Conservation (phyloP, 2,329 filamentous ascomycete species). For the Fusarium foetens region DNA sequence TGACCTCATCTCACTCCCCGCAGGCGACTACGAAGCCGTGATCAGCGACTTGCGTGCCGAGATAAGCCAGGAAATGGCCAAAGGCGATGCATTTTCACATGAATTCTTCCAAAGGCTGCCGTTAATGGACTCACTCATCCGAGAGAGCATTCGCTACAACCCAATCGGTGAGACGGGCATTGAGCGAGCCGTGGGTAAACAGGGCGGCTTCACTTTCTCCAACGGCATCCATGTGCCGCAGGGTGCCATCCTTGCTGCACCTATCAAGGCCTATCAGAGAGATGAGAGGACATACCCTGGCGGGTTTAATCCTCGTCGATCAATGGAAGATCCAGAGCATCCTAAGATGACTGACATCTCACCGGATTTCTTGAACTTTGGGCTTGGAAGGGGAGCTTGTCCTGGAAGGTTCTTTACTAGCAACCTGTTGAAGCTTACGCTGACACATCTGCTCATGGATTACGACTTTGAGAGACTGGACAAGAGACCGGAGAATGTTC, state of each 20-base stretch:
- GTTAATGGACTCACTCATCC: conserved; percentile 24
- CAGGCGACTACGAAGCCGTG: conserved; percentile 14
- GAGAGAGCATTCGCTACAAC: conserved; percentile 30
- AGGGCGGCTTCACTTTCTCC: conserved; percentile 31
- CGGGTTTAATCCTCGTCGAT: conserved; percentile 24
- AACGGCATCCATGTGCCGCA: conserved; percentile 31
- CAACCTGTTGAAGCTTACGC: conserved; percentile 24
- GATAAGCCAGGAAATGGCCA: conserved; percentile 9
- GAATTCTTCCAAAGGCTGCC: conserved; percentile 20
- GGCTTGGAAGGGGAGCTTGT: conserved; percentile 14
- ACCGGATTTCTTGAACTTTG: conserved; percentile 25
- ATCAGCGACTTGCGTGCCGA: conserved; percentile 16
- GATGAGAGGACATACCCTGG: conserved; percentile 23
- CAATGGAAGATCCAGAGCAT: conserved; percentile 9
- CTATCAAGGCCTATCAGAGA: conserved; percentile 30
- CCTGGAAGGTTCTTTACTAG: conserved; percentile 26
- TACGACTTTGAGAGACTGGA: conserved; percentile 23
- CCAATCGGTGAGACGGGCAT: conserved; percentile 30
- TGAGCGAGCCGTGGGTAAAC: conserved; percentile 22
- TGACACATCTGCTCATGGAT: conserved; percentile 17
- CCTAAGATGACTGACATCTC: conserved; percentile 29
- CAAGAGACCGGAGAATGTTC: conserved; percentile 16
- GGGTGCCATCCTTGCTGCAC: conserved; percentile 26
- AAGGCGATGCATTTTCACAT: conserved; percentile 21
- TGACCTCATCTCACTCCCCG: conserved; percentile 24